Conservation (phyloP, 306 rosid species). For the Dicorynia guianensis region DNA sequence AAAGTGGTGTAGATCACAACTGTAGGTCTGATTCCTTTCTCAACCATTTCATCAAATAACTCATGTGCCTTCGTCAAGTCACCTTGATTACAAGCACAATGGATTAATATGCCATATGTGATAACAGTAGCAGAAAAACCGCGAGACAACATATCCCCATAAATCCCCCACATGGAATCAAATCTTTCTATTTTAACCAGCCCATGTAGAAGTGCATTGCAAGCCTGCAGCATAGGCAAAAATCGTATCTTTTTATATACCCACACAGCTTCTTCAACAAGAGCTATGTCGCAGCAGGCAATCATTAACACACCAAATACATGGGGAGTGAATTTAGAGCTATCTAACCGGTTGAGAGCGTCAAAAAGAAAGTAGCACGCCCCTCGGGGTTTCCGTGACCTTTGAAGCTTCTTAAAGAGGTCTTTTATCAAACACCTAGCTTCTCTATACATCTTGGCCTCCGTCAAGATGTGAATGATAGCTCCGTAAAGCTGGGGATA, state of each 20-base stretch:
- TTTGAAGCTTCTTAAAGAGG: slow-evolving; percentile 47
- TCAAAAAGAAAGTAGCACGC: slow-evolving; percentile 49
- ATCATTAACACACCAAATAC: slow-evolving; percentile 55
- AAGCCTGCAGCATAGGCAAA: slow-evolving; percentile 57
- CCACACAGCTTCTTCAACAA: slow-evolving; percentile 67
- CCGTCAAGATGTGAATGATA: slow-evolving; percentile 49
- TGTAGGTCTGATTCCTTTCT: slow-evolving; percentile 50
- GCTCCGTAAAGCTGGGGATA: slow-evolving; percentile 49
- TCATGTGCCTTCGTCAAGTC: slow-evolving; percentile 44
- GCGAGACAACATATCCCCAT: slow-evolving; percentile 49
- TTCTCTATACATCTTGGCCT: slow-evolving; percentile 43
- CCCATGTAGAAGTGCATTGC: slow-evolving; percentile 67
- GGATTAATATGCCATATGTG: slow-evolving; percentile 65
- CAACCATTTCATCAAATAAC: slow-evolving; percentile 69
- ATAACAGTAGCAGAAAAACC: slow-evolving; percentile 62
- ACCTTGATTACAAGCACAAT: slow-evolving; percentile 53
- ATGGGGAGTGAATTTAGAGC: slow-evolving; percentile 45
- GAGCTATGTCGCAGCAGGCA: slow-evolving; percentile 53
- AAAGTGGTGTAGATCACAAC: slow-evolving; percentile 65
- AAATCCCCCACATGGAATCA: slow-evolving; percentile 59
- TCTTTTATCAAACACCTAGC: slow-evolving; percentile 63
- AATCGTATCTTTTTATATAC: slow-evolving; percentile 40
- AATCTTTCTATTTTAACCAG: slow-evolving; percentile 53
- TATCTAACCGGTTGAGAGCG: slow-evolving; percentile 44
- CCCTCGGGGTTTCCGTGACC: slow-evolving; percentile 47